phyloP scores from a whole-genome alignment of 2,329 filamentous ascomycete genomes.

The Talaromyces sp. region DNA sequence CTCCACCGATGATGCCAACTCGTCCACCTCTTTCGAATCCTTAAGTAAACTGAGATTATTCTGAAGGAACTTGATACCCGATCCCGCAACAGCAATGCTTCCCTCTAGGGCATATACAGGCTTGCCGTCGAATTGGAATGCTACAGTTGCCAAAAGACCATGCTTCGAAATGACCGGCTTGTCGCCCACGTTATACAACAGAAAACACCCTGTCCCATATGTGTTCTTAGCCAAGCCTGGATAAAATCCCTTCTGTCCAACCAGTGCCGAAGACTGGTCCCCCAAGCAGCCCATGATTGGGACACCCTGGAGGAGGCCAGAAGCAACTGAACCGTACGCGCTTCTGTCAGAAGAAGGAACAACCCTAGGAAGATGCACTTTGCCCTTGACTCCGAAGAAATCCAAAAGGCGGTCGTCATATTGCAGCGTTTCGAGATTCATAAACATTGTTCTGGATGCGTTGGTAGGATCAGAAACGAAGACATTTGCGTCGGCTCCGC shows the following conservation, averaged over 20 bases:
- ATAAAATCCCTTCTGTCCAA: slow-evolving; percentile 77
- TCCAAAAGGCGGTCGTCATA: slow-evolving; percentile 71
- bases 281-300: slow-evolving; percentile 75
- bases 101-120: slow-evolving; percentile 78
- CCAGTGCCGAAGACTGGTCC: slow-evolving; percentile 78
- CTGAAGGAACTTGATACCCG: slow-evolving; percentile 69
- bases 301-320: slow-evolving; percentile 60
- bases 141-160: slow-evolving; percentile 76
- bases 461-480: slow-evolving; percentile 85
- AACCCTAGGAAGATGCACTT: slow-evolving; percentile 70
- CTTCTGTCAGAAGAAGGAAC: slow-evolving; percentile 69
- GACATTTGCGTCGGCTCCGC: slow-evolving; percentile 58
- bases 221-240: slow-evolving; percentile 85
- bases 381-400: slow-evolving; percentile 73
- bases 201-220: slow-evolving; percentile 83
- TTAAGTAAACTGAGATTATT: slow-evolving; percentile 59
- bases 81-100: slow-evolving; percentile 74
- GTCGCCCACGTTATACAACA: slow-evolving; percentile 80
- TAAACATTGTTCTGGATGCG: slow-evolving; percentile 87
- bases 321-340: slow-evolving; percentile 62
- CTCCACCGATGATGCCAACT: slow-evolving; percentile 57
- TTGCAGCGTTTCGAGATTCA: slow-evolving; percentile 71
- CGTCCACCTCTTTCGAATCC: slow-evolving; percentile 56
- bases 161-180: slow-evolving; percentile 79
- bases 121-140: slow-evolving; percentile 68